Evolutionary conservation across 2,329 filamentous ascomycete species (phyloP).

Genomic region (Fusarium concolor): DNA sequence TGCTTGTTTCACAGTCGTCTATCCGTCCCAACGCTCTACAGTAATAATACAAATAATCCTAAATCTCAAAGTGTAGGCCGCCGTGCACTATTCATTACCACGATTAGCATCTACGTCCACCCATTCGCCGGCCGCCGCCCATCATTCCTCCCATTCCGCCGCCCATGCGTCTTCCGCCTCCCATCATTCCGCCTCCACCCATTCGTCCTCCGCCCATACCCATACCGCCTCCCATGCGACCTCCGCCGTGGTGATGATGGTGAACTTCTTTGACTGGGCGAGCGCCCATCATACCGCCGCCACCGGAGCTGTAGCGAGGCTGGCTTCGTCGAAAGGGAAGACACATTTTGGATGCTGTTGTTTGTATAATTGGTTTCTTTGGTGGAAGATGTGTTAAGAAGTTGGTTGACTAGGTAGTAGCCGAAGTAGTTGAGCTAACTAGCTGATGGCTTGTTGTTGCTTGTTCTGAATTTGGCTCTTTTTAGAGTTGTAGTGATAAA

Average conservation of each 20-base stretch:
- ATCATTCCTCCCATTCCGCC: constrained; percentile 6
- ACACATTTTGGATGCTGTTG: constrained; percentile 4
- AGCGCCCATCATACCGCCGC: constrained; percentile 18
- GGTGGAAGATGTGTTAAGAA: too few species aligned
- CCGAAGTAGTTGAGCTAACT: neutral
- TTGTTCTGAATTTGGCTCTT: neutral
- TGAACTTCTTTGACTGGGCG: constrained; percentile 20
- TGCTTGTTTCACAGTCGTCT: neutral
- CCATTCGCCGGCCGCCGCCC: constrained; percentile 13
- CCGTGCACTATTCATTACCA: neutral
- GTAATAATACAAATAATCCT: neutral
- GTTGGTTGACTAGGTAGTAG: neutral
- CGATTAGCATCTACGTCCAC: constrained; percentile 7
- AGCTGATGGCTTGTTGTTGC: neutral
- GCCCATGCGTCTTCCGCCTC: constrained; percentile 11
- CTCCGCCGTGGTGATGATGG: constrained; percentile 16
- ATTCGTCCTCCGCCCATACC: constrained; percentile 15
- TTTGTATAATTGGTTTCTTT: neutral
- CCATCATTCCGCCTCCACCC: constrained; percentile 19
- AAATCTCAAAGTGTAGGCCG: neutral
- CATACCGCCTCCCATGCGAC: neutral
- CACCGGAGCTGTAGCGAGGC: neutral
- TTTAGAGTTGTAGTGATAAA: neutral
- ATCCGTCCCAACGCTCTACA: neutral
- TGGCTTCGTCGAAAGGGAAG: constrained; percentile 16